These are phyloP conservation scores for Fusarium subglutinans DNA, from an alignment of 2,329 filamentous ascomycete genomes.

Conservation along the genomic window DNA sequence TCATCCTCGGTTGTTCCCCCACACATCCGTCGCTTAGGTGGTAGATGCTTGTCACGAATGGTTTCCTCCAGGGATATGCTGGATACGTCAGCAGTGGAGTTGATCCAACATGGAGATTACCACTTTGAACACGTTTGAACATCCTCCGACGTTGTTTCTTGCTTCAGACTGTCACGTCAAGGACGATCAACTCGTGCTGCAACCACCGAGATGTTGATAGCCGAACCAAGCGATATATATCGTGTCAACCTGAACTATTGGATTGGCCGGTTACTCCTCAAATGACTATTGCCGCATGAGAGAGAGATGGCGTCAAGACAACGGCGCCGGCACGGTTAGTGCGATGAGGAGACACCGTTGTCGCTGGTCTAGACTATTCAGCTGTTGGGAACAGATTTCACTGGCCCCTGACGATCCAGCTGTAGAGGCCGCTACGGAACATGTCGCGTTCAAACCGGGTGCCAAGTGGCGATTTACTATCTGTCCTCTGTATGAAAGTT, in stretches of 20 bases:
- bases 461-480: slow-evolving; percentile 4
- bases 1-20: slow-evolving; percentile 28
- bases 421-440: slow-evolving; percentile 18
- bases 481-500: slow-evolving; percentile 5
- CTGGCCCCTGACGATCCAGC: slow-evolving; percentile 32
- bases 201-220: not conserved
- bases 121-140: slow-evolving; percentile 5
- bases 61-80: slow-evolving; percentile 18
- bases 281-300: slow-evolving; percentile 15
- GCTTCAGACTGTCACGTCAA: not conserved
- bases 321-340: slow-evolving; percentile 23
- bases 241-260: slow-evolving; percentile 22
- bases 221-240: slow-evolving; percentile 6
- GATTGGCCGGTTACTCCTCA: slow-evolving; percentile 1
- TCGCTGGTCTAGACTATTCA: slow-evolving; percentile 31
- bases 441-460: slow-evolving; percentile 25
- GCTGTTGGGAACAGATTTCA: slow-evolving; percentile 5
- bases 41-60: slow-evolving; percentile 11
- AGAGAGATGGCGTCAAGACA: slow-evolving; percentile 28
- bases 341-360: slow-evolving; percentile 31
- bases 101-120: slow-evolving; percentile 11
- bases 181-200: not conserved
- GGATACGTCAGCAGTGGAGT: slow-evolving; percentile 38
- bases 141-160: slow-evolving; percentile 13
- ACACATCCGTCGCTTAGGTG: slow-evolving; percentile 24